phyloP scores from a whole-genome alignment of 2,329 filamentous ascomycete genomes.

The Pseudopithomyces chartarum region DNA sequence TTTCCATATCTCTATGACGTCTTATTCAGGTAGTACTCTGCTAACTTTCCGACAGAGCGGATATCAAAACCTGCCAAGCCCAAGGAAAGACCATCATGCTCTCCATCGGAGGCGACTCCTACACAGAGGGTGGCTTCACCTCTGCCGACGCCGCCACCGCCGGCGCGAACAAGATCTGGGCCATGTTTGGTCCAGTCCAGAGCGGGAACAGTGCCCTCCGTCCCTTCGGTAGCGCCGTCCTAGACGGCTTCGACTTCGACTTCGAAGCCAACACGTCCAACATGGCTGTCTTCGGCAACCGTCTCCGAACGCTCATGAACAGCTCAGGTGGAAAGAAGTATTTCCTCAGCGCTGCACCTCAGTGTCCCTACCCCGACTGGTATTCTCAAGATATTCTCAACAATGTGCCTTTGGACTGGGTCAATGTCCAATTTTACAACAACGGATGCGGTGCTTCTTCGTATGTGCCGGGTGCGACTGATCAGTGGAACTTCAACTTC shows the following conservation, averaged over 20 bases:
- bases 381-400: constrained; percentile 62
- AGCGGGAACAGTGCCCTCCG: constrained; percentile 56
- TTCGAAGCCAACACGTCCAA: constrained; percentile 67
- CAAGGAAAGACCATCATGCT: constrained; percentile 71
- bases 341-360: constrained; percentile 69
- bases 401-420: constrained; percentile 61
- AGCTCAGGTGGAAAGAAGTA: constrained; percentile 56
- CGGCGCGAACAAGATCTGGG: constrained; percentile 69
- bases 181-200: constrained; percentile 67
- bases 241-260: constrained; percentile 81
- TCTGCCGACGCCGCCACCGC: constrained; percentile 16
- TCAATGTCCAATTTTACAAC: constrained; percentile 72
- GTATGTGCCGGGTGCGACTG: constrained; percentile 52
- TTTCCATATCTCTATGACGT: not conserved
- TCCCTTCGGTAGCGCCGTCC: constrained; percentile 67
- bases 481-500: constrained; percentile 65
- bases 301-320: constrained; percentile 62
- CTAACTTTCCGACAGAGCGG: constrained; percentile 35
- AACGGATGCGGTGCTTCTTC: constrained; percentile 66
- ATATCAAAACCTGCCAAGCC: constrained; percentile 65
- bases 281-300: constrained; percentile 64
- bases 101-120: constrained; percentile 73
- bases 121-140: constrained; percentile 69
- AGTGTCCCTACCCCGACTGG: constrained; percentile 69
- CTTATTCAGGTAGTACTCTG: not conserved